Evolutionary conservation across 2,329 filamentous ascomycete species (phyloP).

Genomic region (Fusarium newnesense): DNA sequence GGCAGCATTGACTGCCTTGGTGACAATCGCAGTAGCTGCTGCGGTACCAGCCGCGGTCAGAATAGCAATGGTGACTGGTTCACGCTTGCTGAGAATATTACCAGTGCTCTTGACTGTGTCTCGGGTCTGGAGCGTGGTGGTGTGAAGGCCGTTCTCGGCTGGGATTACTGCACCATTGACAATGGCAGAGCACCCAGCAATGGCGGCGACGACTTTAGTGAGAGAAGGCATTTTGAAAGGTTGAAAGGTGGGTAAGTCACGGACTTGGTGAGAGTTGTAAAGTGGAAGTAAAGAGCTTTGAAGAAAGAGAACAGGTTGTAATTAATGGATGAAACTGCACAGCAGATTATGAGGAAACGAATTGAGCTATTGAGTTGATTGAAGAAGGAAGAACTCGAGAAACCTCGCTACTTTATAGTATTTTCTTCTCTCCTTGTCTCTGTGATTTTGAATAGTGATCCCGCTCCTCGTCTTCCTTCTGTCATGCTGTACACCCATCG

Average conservation of each 20-base stretch:
- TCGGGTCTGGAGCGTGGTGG: background rate
- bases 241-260: background rate
- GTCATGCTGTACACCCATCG: background rate
- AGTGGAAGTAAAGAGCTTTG: background rate
- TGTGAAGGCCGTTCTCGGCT: background rate
- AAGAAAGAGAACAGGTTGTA: background rate
- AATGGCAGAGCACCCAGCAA: background rate
- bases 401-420: background rate
- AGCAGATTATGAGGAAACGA: background rate
- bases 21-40: background rate
- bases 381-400: fast-evolving
- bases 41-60: constrained; percentile 10
- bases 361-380: constrained; percentile 1
- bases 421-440: fast-evolving
- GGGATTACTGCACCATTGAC: background rate
- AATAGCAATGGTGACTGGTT: background rate
- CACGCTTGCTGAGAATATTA: background rate
- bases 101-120: background rate
- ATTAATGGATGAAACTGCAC: background rate
- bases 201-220: background rate
- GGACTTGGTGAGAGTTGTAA: background rate
- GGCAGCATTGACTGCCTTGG: background rate
- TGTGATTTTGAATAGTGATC: fast-evolving
- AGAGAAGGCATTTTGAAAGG: background rate
- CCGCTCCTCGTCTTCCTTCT: background rate